phyloP scores from a whole-genome alignment of 1,284 basidiomycete species.

The Pholiota adiposa region DNA sequence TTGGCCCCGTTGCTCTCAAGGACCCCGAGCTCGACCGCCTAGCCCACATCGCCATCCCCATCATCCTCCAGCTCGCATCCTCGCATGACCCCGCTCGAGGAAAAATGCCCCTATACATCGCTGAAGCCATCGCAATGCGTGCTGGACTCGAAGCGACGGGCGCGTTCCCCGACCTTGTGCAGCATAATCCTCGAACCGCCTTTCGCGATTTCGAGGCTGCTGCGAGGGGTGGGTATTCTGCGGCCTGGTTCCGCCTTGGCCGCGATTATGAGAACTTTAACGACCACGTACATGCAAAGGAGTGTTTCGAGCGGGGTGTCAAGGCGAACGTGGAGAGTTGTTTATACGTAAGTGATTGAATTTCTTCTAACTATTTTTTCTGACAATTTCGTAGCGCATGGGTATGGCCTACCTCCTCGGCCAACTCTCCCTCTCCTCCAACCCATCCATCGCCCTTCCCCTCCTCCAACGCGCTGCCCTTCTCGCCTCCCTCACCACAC shows the following conservation, averaged over 20 bases:
- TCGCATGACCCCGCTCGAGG: slow-evolving; percentile 27
- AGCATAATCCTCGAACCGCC: slow-evolving; percentile 75
- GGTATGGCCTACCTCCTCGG: slow-evolving; percentile 92
- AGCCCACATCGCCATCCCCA: slow-evolving; percentile 66
- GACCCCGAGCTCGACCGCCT: slow-evolving; percentile 69
- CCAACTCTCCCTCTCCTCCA: slow-evolving; percentile 71
- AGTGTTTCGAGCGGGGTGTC: slow-evolving; percentile 85
- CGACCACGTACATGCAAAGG: slow-evolving; percentile 70
- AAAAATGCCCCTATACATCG: slow-evolving; percentile 49
- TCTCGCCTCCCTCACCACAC: slow-evolving; percentile 73
- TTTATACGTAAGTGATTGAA: slow-evolving; percentile 66
- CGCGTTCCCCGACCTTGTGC: slow-evolving; percentile 60
- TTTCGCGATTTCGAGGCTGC: slow-evolving; percentile 89
- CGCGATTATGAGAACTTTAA: slow-evolving; percentile 89
- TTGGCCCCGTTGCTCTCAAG: slow-evolving; percentile 58
- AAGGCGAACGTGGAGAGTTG: slow-evolving; percentile 74
- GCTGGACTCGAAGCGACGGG: slow-evolving; percentile 77
- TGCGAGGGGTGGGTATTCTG: slow-evolving; percentile 71
- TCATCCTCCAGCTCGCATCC: slow-evolving; percentile 59
- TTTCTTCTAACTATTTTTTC: background rate
- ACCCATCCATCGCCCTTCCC: slow-evolving; percentile 64
- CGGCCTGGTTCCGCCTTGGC: slow-evolving; percentile 89
- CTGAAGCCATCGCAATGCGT: slow-evolving; percentile 78
- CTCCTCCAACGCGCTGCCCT: slow-evolving; percentile 81
- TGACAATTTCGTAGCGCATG: slow-evolving; percentile 60